Percentiles rank a stretch among this genome's conserved stretches.
phyloP scores from a whole-genome alignment of 1,284 basidiomycete species.

The Apiotrichum sp. region DNA sequence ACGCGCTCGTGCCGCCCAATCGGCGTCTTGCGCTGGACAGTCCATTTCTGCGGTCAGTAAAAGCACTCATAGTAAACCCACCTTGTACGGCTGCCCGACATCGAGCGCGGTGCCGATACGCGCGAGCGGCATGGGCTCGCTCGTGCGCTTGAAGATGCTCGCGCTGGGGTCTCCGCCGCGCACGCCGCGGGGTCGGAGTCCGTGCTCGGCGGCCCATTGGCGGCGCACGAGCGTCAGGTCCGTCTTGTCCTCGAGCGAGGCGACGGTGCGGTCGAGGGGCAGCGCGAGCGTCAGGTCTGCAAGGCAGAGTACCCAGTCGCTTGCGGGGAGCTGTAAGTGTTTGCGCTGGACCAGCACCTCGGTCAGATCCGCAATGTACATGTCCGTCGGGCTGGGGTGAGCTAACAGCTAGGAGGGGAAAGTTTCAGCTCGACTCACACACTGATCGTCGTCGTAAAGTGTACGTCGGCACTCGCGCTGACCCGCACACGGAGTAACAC shows the following conservation, averaged over 20 bases:
- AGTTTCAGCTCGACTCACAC: constrained; percentile 57
- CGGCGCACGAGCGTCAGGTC: constrained; percentile 79
- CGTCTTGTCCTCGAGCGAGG: constrained; percentile 77
- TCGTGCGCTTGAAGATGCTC: constrained; percentile 76
- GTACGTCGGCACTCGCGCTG: constrained; percentile 69
- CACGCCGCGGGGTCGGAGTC: constrained; percentile 52
- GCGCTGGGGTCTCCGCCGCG: constrained; percentile 78
- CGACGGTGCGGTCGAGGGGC: constrained; percentile 91
- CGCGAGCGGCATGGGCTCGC: constrained; percentile 58
- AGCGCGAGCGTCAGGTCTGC: constrained; percentile 74
- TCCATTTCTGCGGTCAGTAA: constrained; percentile 62
- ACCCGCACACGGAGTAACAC: constrained; percentile 73
- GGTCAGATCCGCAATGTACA: constrained; percentile 94
- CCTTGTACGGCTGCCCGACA: constrained; percentile 67
- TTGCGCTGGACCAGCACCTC: constrained; percentile 71
- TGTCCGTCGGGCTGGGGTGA: constrained; percentile 67
- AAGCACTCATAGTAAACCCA: constrained; percentile 42
- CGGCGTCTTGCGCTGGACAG: constrained; percentile 88
- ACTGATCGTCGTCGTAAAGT: constrained; percentile 77
- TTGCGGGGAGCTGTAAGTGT: constrained; percentile 63
- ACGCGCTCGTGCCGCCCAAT: constrained; percentile 86
- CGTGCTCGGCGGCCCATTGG: constrained; percentile 61
- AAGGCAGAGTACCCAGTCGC: constrained; percentile 76
- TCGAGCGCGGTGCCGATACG: constrained; percentile 54
- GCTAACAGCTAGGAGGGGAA: too few species aligned